phyloP scores from a whole-genome alignment of 2,329 filamentous ascomycete species.

The Trichothecium sympodiale region DNA sequence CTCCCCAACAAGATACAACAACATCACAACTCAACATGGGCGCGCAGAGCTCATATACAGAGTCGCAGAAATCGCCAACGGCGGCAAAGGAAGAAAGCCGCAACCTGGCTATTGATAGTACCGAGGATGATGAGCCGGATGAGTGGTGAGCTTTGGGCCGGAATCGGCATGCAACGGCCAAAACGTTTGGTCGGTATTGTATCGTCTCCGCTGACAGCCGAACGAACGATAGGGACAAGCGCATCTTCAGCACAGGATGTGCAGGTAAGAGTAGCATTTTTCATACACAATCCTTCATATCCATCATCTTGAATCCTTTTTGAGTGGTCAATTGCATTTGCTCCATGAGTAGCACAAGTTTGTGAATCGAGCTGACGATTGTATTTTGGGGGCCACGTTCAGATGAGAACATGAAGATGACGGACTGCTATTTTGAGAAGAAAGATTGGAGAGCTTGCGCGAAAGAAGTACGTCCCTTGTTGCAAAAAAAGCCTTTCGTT shows the following conservation, averaged over 20 bases:
- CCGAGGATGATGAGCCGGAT: slow-evolving; percentile 81
- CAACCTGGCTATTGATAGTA: background rate
- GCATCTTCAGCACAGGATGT: slow-evolving; percentile 94
- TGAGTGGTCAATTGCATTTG: no score
- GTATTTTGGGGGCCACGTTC: no score
- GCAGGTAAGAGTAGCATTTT: slow-evolving; percentile 49
- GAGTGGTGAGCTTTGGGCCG: slow-evolving; percentile 59
- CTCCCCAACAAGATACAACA: no score
- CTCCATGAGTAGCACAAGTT: no score
- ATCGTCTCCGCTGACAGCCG: slow-evolving; percentile 3
- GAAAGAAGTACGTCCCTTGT: slow-evolving; percentile 59
- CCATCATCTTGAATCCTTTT: no score
- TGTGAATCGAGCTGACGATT: no score
- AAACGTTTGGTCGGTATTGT: background rate
- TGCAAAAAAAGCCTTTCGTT: background rate
- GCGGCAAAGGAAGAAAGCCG: slow-evolving; percentile 21
- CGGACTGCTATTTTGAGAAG: slow-evolving; percentile 91
- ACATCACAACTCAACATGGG: no score
- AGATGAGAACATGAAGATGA: slow-evolving; percentile 87
- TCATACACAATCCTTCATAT: background rate
- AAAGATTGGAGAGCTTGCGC: slow-evolving; percentile 91
- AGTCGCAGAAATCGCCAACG: background rate
- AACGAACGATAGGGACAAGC: slow-evolving; percentile 69
- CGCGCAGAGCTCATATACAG: background rate
- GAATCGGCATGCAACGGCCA: background rate